Percentiles rank a stretch among this genome's conserved stretches.
Evolutionary conservation across 352 stramenopile genomes (phyloP).

Genomic region (Pythium phragmiticola): DNA sequence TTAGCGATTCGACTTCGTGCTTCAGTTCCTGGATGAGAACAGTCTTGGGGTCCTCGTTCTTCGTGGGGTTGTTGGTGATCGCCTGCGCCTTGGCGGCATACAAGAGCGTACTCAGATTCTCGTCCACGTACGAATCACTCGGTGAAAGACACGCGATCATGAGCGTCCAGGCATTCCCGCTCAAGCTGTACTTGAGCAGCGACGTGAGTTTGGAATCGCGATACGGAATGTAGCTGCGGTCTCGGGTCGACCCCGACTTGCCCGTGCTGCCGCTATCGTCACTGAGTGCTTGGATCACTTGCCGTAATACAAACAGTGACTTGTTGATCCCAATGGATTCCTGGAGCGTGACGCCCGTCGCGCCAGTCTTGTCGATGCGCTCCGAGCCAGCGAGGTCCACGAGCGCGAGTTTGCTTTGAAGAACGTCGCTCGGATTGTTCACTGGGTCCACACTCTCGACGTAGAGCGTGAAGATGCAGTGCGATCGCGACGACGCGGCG

Average conservation of each 20-base stretch:
- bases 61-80: conserved; percentile 54
- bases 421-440: conserved; percentile 33
- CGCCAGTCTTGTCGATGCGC: conserved; percentile 56
- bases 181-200: conserved; percentile 58
- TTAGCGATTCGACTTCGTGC: conserved; percentile 29
- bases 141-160: conserved; percentile 71
- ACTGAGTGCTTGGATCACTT: conserved; percentile 57
- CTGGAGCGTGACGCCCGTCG: conserved; percentile 48
- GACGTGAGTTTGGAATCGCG: conserved; percentile 67
- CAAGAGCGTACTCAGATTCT: conserved; percentile 65
- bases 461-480: conserved; percentile 59
- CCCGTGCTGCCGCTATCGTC: conserved; percentile 29
- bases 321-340: conserved; percentile 70
- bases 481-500: conserved; percentile 47
- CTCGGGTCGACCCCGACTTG: not conserved
- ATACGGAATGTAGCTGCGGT: conserved; percentile 50
- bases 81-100: conserved; percentile 58
- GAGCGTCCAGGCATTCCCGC: conserved; percentile 62
- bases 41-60: conserved; percentile 47
- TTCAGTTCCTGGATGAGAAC: conserved; percentile 49
- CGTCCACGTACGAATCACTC: conserved; percentile 45
- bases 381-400: conserved; percentile 69
- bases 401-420: conserved; percentile 52
- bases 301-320: conserved; percentile 54
- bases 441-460: conserved; percentile 45